Conservation (phyloP, 2,329 filamentous ascomycete genomes). For the Nothophoma quercina region DNA sequence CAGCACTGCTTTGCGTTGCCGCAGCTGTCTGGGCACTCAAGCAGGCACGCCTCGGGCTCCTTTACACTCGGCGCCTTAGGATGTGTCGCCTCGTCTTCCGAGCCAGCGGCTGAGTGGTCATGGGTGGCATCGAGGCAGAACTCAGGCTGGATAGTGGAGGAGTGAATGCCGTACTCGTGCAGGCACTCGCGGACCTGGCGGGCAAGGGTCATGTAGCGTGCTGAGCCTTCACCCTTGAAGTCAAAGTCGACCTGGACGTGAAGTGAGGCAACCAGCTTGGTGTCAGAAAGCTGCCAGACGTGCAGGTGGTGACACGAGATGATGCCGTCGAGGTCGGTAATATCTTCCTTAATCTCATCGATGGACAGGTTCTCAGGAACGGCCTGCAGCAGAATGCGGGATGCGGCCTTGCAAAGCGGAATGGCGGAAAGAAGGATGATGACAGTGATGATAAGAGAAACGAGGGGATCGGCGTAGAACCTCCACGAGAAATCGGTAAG, state of each 20-base stretch:
- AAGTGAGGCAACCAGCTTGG: conserved; percentile 90
- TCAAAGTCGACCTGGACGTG: conserved; percentile 93
- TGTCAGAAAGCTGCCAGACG: conserved; percentile 96
- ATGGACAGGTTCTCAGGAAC: conserved; percentile 88
- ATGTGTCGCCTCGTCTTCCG: conserved; percentile 40
- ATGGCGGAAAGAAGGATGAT: conserved; percentile 76
- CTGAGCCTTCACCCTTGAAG: conserved; percentile 78
- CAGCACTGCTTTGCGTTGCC: conserved; percentile 53
- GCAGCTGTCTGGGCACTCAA: conserved; percentile 55
- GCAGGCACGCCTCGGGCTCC: conserved; percentile 49
- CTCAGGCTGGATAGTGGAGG: conserved; percentile 95
- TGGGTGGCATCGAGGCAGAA: conserved; percentile 61
- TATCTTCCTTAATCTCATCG: conserved; percentile 91
- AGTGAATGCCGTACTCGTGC: conserved; percentile 95
- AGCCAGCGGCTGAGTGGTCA: conserved; percentile 49
- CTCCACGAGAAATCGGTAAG: conserved; percentile 81
- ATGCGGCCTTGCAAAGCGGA: conserved; percentile 79
- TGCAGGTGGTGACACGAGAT: conserved; percentile 94
- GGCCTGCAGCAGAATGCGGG: conserved; percentile 90
- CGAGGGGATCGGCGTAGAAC: conserved; percentile 87
- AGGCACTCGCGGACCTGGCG: conserved; percentile 84
- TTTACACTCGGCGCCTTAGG: conserved; percentile 49
- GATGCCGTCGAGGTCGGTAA: conserved; percentile 82
- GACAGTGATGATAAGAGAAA: conserved; percentile 92
- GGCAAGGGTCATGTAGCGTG: conserved; percentile 89